phyloP scores from a whole-genome alignment of 176 grass and related monocot species.

The Zoysia japonica region DNA sequence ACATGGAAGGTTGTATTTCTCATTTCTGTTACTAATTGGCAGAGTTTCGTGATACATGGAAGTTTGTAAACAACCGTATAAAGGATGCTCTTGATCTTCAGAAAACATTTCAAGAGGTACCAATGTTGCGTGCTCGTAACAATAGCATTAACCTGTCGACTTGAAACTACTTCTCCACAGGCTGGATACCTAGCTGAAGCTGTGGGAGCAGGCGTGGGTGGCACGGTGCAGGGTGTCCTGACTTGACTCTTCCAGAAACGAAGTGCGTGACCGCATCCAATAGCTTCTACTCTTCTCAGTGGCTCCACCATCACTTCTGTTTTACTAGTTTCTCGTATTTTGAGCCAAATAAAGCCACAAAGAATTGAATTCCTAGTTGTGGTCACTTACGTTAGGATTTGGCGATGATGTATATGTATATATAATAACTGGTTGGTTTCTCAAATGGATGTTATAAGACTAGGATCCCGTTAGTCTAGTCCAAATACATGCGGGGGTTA shows the following conservation, averaged over 20 bases:
- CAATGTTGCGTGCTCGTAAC: background rate
- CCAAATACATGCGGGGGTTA: no score
- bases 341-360: constrained; percentile 29
- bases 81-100: constrained; percentile 84
- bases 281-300: background rate
- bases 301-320: background rate
- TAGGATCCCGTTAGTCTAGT: no score
- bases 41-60: constrained; percentile 93
- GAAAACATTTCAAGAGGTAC: constrained; percentile 90
- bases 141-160: background rate
- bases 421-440: no score
- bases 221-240: constrained; percentile 71
- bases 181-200: constrained; percentile 77
- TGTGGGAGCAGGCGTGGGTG: constrained; percentile 69
- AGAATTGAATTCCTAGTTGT: background rate
- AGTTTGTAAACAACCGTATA: constrained; percentile 61
- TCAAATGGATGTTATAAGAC: no score
- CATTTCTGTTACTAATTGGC: constrained; percentile 22
- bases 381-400: background rate
- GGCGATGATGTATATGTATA: background rate
- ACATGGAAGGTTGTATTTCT: background rate
- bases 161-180: constrained; percentile 42
- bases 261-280: constrained; percentile 10
- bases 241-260: constrained; percentile 64
- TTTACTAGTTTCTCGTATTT: background rate